These are phyloP conservation scores for Tulasnella sp. DNA, from an alignment of 768 basidiomycete species.

Conservation along the genomic window DNA sequence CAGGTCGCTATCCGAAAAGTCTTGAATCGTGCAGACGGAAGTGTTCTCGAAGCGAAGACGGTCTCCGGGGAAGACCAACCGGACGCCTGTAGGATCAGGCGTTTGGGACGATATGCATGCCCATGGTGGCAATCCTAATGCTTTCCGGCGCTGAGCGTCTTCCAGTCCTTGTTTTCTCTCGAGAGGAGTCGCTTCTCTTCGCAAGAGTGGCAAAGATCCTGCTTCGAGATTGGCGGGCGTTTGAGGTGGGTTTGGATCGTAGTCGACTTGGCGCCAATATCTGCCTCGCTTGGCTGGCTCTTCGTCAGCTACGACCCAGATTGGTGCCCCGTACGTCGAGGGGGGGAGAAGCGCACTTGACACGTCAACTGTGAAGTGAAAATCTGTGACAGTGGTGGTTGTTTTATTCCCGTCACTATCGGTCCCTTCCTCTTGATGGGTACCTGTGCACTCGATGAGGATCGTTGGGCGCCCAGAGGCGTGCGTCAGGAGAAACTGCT, in stretches of 20 bases:
- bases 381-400: not conserved
- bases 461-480: conserved; percentile 46
- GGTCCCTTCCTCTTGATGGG: conserved; percentile 45
- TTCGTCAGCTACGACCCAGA: not conserved
- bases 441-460: conserved; percentile 50
- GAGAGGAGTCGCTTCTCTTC: not conserved
- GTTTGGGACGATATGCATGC: not conserved
- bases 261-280: not conserved
- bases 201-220: not conserved
- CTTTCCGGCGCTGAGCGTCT: not conserved
- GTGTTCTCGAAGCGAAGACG: not conserved
- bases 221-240: not conserved
- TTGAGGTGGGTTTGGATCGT: not conserved
- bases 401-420: not conserved
- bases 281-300: not conserved
- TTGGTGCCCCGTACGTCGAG: not conserved
- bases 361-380: not conserved
- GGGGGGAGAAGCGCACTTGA: not conserved
- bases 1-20: not conserved
- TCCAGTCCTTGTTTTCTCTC: not conserved
- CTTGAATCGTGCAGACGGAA: not conserved
- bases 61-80: not conserved
- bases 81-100: not conserved
- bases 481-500: conserved; percentile 68
- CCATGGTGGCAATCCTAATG: not conserved